These are phyloP conservation scores for Calycina herbarum DNA, from an alignment of 2,329 filamentous ascomycete genomes.

Conservation along the genomic window DNA sequence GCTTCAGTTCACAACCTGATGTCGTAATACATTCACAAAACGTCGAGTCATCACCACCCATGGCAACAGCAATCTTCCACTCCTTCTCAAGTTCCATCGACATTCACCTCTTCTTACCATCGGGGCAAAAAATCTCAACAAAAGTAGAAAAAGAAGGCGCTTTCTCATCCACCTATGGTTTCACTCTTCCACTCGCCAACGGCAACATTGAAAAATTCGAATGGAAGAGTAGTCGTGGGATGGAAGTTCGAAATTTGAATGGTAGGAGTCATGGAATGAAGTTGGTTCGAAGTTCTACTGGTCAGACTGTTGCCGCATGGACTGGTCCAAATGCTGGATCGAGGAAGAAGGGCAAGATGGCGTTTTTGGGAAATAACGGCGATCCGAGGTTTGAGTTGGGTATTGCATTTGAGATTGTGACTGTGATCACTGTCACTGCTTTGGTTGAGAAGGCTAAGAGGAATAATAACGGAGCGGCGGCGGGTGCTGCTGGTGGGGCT, in stretches of 20 bases:
- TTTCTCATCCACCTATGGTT: conserved; percentile 4
- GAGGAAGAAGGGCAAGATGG: conserved; percentile 29
- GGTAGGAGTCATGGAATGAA: conserved; percentile 26
- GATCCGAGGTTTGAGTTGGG: conserved; percentile 22
- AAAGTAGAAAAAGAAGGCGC: conserved; percentile 11
- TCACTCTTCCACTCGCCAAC: conserved; percentile 1
- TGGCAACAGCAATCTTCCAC: conserved; percentile 27
- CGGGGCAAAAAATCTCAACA: conserved; percentile 3
- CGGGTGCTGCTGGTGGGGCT: conserved; percentile 4
- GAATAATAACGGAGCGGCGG: conserved; percentile 12
- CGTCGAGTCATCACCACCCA: conserved; percentile 11
- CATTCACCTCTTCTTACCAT: conserved; percentile 18
- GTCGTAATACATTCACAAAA: conserved; percentile 20
- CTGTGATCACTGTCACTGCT: conserved; percentile 21
- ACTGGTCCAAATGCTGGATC: conserved; percentile 17
- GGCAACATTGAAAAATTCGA: conserved; percentile 19
- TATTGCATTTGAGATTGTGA: conserved; percentile 21
- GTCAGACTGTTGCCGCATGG: conserved; percentile 27
- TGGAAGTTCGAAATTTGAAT: conserved; percentile 20
- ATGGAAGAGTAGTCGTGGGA: conserved; percentile 24
- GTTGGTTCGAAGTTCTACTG: conserved; percentile 19
- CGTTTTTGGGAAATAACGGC: conserved; percentile 16
- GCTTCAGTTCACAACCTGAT: conserved; percentile 17
- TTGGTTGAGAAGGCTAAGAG: conserved; percentile 24
- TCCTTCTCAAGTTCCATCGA: conserved; percentile 22